Conservation (phyloP, 192 early-diverging fungal genomes). For the Paraglomus occultum region DNA sequence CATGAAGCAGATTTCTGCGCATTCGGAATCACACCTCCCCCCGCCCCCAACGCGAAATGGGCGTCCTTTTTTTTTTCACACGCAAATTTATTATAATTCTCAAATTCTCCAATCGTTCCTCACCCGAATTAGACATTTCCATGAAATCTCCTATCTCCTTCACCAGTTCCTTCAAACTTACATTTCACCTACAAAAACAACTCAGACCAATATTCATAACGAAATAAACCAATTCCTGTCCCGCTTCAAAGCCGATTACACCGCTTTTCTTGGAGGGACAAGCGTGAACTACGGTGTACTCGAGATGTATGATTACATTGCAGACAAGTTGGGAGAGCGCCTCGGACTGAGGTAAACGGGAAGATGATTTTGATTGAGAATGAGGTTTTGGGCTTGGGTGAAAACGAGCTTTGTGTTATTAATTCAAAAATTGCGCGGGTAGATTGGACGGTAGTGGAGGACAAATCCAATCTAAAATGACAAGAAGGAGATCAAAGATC, state of each 20-base stretch:
- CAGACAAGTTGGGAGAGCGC: slow-evolving; percentile 28
- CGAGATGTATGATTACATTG: slow-evolving; percentile 31
- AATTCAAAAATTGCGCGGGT: too few species aligned
- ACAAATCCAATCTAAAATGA: neutral
- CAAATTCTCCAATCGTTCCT: neutral
- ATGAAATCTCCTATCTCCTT: slow-evolving; percentile 24
- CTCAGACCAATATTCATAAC: neutral
- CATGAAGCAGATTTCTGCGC: neutral
- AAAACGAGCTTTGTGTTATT: too few species aligned
- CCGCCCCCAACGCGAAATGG: neutral
- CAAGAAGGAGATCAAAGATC: slow-evolving; percentile 12
- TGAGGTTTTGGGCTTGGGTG: neutral
- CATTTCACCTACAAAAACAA: neutral
- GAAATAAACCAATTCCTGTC: slow-evolving; percentile 3
- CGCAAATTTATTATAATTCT: neutral
- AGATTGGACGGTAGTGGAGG: neutral
- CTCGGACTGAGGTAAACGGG: slow-evolving; percentile 2
- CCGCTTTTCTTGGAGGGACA: slow-evolving; percentile 3
- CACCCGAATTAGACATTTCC: slow-evolving; percentile 7
- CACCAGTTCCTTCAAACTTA: slow-evolving; percentile 16
- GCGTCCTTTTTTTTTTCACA: neutral
- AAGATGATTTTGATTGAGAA: neutral
- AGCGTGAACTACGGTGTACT: neutral
- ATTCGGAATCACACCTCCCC: too few species aligned
- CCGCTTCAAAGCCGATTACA: slow-evolving; percentile 9